Conservation (phyloP, 495 filamentous ascomycete species). For the Parachaetomium inaequale region DNA sequence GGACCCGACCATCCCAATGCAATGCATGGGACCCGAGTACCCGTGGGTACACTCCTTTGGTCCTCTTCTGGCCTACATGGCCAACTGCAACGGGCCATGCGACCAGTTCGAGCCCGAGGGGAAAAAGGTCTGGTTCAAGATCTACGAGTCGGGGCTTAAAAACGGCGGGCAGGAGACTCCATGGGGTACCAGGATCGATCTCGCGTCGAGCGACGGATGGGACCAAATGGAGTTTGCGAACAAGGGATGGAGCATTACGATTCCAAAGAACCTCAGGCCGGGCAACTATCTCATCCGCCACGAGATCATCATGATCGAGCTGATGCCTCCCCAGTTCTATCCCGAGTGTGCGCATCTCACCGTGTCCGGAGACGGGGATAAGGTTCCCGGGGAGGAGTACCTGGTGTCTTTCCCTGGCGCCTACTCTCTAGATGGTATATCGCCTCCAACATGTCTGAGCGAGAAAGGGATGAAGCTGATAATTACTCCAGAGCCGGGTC, state of each 20-base stretch:
- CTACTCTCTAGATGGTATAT: not conserved
- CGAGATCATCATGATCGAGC: constrained; percentile 24
- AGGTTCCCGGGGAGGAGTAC: constrained; percentile 2
- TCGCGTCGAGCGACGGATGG: not conserved
- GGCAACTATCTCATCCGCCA: constrained; percentile 41
- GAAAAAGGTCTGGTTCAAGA: not conserved
- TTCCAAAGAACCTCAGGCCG: constrained; percentile 29
- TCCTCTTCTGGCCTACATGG: constrained; percentile 45
- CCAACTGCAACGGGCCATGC: constrained; percentile 30
- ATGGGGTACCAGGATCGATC: not conserved
- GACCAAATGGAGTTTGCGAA: not conserved
- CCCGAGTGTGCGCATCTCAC: constrained; percentile 41
- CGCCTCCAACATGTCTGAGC: not conserved
- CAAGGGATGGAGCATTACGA: constrained; percentile 17
- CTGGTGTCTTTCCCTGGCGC: constrained; percentile 1
- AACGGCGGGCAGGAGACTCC: not conserved
- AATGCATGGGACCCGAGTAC: constrained; percentile 3
- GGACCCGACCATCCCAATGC: not conserved
- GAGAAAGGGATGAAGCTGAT: not conserved
- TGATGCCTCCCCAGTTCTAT: constrained; percentile 35
- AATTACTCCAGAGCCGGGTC: not conserved
- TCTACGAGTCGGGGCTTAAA: not conserved
- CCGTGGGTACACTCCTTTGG: constrained; percentile 45
- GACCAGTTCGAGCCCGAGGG: not conserved
- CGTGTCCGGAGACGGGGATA: not conserved